Base-by-base conservation (phyloP, 1,284 basidiomycete genomes). In the Afroboletus lepidellus region DNA sequence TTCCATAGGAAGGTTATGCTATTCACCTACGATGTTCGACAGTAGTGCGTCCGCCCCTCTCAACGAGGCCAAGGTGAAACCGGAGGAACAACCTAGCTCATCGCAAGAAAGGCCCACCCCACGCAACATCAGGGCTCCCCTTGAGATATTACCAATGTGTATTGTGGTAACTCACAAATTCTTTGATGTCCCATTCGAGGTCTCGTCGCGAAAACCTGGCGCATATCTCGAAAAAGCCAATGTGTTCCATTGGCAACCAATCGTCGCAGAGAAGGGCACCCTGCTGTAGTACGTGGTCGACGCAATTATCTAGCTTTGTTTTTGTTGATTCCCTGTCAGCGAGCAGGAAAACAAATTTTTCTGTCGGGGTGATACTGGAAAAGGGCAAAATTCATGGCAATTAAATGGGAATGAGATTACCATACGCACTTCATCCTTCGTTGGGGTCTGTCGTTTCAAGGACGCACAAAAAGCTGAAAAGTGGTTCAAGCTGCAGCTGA, bases 401-500 rank as follows among this genome's bases (percentile, higher is more conserved):
- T 15, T 46, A 21, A 15, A 8, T 1, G 39, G 45, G 8, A 36
- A 16, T 18, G 53, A 54, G 8, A 41, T 18, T n/a, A 42, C 20
- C 18, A 1, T 15, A 13, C 24, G 18, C 3, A 1, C 23, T 15
- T 16, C 1, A 23, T 18, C 20, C 5, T 41, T 27, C 20, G 12
- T 5, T 21, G 50, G 44, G 13, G 27, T 47, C 8, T 51, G 44
- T n/a, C 32, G 6, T 27, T 48, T 52, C 34, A 21, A 8, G 4
- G 34, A 42, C 30, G 3, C 32, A 3, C 15, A 32, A 8, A 52
- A 16, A 21, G 46, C 51, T 5, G 23, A 27, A 12, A 30, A 15
- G 15, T 52, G 51, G 51, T 51, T 42, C 27, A 20, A 3, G 13
- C 25, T 51, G 8, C 51, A 52, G 11, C 27, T 42, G 20, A 27